A percentile compares a stretch with the other conserved stretches of the same genome.
phyloP scores from a whole-genome alignment of 2,329 filamentous ascomycete species.

The Beauveria sp. region DNA sequence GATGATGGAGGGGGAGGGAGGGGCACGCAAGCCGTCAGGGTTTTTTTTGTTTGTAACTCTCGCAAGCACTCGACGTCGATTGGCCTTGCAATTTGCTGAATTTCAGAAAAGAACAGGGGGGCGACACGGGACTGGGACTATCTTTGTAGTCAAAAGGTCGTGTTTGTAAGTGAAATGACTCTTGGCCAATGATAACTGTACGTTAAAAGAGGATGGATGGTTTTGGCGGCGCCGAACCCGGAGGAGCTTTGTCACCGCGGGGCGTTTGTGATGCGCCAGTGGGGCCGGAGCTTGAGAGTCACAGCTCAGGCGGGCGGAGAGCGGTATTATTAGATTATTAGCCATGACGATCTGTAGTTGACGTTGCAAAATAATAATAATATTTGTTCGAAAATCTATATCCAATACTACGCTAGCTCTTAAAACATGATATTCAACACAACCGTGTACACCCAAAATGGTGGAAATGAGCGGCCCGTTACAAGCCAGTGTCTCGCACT shows the following conservation, averaged over 20 bases:
- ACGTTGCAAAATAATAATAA: not conserved
- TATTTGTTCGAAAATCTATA: not conserved
- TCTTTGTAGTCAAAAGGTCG: not conserved
- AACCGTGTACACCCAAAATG: not conserved
- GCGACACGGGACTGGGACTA: too few relatives aligned
- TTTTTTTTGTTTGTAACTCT: not conserved
- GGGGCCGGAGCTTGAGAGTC: constrained; percentile 3
- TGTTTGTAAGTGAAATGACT: not conserved
- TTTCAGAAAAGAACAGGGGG: too few relatives aligned
- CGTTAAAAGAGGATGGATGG: not conserved
- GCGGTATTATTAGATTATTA: not conserved
- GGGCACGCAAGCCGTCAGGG: not conserved
- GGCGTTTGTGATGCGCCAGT: not conserved
- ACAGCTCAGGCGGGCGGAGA: not conserved
- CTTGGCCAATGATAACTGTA: not conserved
- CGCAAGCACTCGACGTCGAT: not conserved
- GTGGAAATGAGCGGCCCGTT: not conserved
- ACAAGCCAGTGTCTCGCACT: not conserved
- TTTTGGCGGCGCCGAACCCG: constrained; percentile 5
- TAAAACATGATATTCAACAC: not conserved
- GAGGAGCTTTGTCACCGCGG: constrained; percentile 3
- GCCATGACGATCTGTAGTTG: not conserved
- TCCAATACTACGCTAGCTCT: not conserved
- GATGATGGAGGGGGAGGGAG: not conserved
- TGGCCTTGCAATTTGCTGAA: not conserved